These are phyloP conservation scores for Polytrichum formosum DNA, from an alignment of 225 moss, liverwort and hornwort species.

Conservation along the genomic window DNA sequence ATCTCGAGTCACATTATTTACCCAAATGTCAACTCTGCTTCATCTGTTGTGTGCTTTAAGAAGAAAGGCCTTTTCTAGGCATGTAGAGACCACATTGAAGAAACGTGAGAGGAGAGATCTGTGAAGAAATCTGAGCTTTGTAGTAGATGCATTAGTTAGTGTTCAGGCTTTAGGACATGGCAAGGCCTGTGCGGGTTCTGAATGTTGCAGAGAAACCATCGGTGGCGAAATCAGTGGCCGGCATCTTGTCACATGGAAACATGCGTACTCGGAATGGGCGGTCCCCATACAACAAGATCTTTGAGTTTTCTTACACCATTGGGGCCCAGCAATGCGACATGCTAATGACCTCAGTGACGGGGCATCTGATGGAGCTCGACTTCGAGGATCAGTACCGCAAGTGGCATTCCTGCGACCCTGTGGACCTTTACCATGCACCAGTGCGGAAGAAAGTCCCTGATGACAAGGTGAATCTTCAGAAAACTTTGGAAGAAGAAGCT, in stretches of 20 bases:
- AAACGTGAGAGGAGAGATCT: too few species aligned
- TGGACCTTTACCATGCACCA: conserved; percentile 86
- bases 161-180: conserved; percentile 17
- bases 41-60: too few species aligned
- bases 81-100: too few species aligned
- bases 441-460: conserved; percentile 85
- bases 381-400: conserved; percentile 96
- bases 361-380: conserved; percentile 97
- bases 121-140: too few species aligned
- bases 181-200: conserved; percentile 68
- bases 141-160: too few species aligned
- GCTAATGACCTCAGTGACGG: conserved; percentile 97
- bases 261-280: conserved; percentile 81
- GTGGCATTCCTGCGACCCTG: conserved; percentile 97
- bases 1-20: too few species aligned
- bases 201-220: conserved; percentile 99
- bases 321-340: conserved; percentile 81
- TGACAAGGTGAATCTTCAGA: conserved; percentile 74
- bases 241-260: conserved; percentile 75
- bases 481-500: conserved; percentile 87
- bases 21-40: too few species aligned
- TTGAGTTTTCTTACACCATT: conserved; percentile 81
- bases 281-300: conserved; percentile 92
- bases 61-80: too few species aligned
- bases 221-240: conserved; percentile 90